Evolutionary conservation across 78 protist genomes (phyloP), one percentile per base, ranked within the genome.

Genomic region (Polysphondylium violaceum): DNA sequence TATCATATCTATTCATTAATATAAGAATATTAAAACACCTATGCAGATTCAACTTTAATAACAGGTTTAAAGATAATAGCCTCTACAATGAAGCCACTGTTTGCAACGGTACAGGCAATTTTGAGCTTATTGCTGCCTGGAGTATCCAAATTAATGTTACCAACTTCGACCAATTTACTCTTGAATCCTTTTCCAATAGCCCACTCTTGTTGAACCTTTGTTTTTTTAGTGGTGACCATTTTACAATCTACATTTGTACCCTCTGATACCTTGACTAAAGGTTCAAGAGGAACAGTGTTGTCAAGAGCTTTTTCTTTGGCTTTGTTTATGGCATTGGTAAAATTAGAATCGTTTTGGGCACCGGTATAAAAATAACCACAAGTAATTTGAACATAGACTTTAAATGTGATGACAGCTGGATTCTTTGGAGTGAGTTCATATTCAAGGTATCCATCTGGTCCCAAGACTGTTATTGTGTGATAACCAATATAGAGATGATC

Each of bases 51-150:
- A n/a, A n/a, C n/a, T n/a, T n/a, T n/a, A n/a, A n/a, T n/a, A n/a
- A n/a, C n/a, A n/a, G 69, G 69, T 61, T 23, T 61, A 9, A 61
- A 61, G 69, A 61, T 61, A 38, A 61, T 31, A 8, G 69, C 69
- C 36, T 61, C 69, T 4, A 61, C 6, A 61, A 61, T 61, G 36
- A 61, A 25, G 36, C 69, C 53, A 14, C 23, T 29, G 36, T 61
- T 31, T 31, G 11, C 36, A 8, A 19, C 36, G 27, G 69, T 23
- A 29, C 23, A n/a, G 36, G 69, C 69, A 29, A 61, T 23, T 31
- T 25, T 61, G 33, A 61, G 31, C 36, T 11, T 61, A 61, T 61
- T 61, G 11, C 23, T 61, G 3, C 36, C 69, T 31, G 69, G 69
- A 61, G 69, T 29, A 61, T 61, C 23, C 11, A 61, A 61, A 23